Percentiles rank a stretch among this genome's conserved stretches.
phyloP scores from a whole-genome alignment of 345 rosid species.

The Gossypium arboreum region DNA sequence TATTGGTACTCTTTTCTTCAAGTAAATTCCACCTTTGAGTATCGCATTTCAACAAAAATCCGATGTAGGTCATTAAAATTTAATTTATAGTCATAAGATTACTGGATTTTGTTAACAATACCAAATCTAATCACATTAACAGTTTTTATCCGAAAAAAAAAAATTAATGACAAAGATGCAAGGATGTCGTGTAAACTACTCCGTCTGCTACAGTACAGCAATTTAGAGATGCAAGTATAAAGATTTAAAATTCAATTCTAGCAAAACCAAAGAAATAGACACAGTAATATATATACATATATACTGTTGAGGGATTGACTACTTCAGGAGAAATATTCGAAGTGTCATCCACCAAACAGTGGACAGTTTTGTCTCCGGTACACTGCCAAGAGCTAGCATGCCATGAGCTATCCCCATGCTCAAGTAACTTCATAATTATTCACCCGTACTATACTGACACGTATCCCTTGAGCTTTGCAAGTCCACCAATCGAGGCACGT shows the following conservation, averaged over 20 bases:
- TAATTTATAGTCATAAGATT: too few relatives aligned
- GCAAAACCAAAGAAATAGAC: neutral
- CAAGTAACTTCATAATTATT: too few relatives aligned
- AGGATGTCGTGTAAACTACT: neutral
- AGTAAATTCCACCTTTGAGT: neutral
- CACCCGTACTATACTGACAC: too few relatives aligned
- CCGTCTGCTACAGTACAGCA: neutral
- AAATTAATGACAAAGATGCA: neutral
- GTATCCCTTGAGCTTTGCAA: too few relatives aligned
- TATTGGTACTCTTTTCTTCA: neutral
- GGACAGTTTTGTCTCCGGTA: too few relatives aligned
- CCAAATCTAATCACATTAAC: neutral
- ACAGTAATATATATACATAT: neutral
- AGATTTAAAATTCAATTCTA: neutral
- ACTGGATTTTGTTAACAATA: neutral
- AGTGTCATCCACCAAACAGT: too few relatives aligned
- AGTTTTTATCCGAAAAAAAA: neutral
- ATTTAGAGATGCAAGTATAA: neutral
- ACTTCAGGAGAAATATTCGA: too few relatives aligned
- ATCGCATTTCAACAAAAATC: neutral
- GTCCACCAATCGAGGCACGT: too few relatives aligned
- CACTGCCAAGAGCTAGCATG: too few relatives aligned
- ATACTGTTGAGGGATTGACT: too few relatives aligned
- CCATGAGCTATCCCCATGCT: too few relatives aligned
- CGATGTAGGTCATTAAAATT: neutral